phyloP scores from a whole-genome alignment of 306 rosid species.

The Lathyrus sativus region DNA sequence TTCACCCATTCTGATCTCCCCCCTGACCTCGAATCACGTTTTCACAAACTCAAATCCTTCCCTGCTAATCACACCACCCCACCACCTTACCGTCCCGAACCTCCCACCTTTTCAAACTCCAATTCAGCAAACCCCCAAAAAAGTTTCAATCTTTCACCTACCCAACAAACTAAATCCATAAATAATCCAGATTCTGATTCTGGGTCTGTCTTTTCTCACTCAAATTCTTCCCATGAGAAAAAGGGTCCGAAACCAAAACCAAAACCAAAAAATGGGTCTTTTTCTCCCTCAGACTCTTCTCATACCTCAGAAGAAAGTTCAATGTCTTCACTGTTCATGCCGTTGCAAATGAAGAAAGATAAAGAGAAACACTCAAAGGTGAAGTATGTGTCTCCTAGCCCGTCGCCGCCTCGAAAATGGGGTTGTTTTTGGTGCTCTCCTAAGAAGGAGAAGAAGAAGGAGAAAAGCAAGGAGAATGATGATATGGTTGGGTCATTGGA shows the following conservation, averaged over 20 bases:
- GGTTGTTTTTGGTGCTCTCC: constrained; percentile 87
- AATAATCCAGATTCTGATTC: constrained; percentile 29
- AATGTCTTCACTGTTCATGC: constrained; percentile 42
- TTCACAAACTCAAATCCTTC: constrained; percentile 74
- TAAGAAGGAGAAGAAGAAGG: constrained; percentile 52
- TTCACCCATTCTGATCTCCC: constrained; percentile 66
- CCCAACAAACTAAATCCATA: constrained; percentile 31
- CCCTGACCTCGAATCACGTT: constrained; percentile 76
- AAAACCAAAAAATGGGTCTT: constrained; percentile 38
- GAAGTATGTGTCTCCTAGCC: constrained; percentile 35
- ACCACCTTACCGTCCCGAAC: constrained; percentile 28
- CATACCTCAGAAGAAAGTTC: constrained; percentile 48
- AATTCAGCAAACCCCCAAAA: constrained; percentile 25
- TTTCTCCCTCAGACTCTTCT: constrained; percentile 47
- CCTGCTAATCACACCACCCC: constrained; percentile 42
- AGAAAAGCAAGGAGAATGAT: constrained; percentile 51
- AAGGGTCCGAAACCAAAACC: constrained; percentile 16
- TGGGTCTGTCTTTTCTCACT: constrained; percentile 29
- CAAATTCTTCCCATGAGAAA: constrained; percentile 12
- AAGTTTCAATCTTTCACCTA: constrained; percentile 36
- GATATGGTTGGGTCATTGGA: constrained; percentile 44
- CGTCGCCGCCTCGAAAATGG: constrained; percentile 62
- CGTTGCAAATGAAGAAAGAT: constrained; percentile 26
- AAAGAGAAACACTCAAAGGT: not conserved
- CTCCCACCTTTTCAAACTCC: constrained; percentile 3